Evolutionary conservation across 345 rosid genomes (phyloP), one percentile per base, ranked within the genome.

Genomic region (Euclidium syriacum): DNA sequence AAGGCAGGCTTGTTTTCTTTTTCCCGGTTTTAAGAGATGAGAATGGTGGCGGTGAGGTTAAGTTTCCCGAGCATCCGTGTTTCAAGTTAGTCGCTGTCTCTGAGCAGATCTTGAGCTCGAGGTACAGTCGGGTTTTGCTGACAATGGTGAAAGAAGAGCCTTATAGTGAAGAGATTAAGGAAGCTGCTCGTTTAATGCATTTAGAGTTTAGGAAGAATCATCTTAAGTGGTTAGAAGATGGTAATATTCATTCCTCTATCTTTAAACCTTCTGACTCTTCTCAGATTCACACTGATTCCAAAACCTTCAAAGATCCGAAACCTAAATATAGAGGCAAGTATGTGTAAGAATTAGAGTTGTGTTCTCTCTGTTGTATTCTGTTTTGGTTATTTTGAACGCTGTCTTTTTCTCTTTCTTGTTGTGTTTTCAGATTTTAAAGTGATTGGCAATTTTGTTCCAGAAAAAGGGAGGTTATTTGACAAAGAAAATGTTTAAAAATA

Each of bases 1-100:
- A 80, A 44, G 99, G 99, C 62, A 81, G 99, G 77, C 95, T 94
- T 0, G 97, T 90, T 4, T 94, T 81, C 73, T 90, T 90, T 60
- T 86, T 79, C 64, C 97, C 99, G 1, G 91, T 90, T 2, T 19
- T 88, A 52, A 76, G 87, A 75, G 99, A 94, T 51, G 90, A 85
- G 7, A 80, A 67, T 41, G 63, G 65, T 41, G 63, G 65, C 8
- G 11, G 32, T 0, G 82, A 79, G 63, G 72, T 52, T 55, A 78
- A 65, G 61, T 90, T 76, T 52, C 97, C 95, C 0, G 83, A 90
- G 73, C 99, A 94, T 48, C 92, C 81, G 0, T 94, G 99, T 78
- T 86, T 94, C 65, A 62, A 79, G 64, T 33, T 87, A 44, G 74
- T 86, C 11, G 88, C 96, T 1, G 59, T 82, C 36, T 90, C 97